A percentile compares a stretch with the other conserved stretches of the same genome.
These are phyloP conservation scores for Quercus tomentella DNA, from an alignment of 331 rosid genomes.

Conservation along the genomic window DNA sequence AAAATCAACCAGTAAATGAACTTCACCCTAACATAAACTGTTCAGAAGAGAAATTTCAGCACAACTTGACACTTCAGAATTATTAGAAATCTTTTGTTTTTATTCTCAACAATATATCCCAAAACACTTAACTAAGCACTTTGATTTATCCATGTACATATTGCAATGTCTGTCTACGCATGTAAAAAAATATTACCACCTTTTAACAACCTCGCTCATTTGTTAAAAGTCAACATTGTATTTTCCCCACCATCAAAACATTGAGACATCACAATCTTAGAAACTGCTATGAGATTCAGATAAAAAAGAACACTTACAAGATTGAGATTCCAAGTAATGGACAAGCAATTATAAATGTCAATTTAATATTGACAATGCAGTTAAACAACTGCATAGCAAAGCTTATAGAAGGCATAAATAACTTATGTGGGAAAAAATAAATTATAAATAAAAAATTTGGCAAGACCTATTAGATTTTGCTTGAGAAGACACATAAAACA, in stretches of 20 bases:
- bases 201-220: too few species aligned
- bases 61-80: not conserved
- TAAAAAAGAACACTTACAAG: not conserved
- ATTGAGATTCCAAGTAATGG: too few species aligned
- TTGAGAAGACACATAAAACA: not conserved
- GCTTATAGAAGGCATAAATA: too few species aligned
- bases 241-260: not conserved
- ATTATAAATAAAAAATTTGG: too few species aligned
- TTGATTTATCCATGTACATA: not conserved
- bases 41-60: not conserved
- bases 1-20: conserved; percentile 11
- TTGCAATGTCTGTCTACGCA: not conserved
- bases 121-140: too few species aligned
- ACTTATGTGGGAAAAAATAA: too few species aligned
- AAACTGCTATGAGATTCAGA: not conserved
- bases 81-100: not conserved
- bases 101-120: not conserved
- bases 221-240: too few species aligned
- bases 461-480: too few species aligned
- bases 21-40: not conserved
- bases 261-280: conserved; percentile 7
- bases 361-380: too few species aligned
- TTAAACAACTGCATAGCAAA: too few species aligned
- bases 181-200: too few species aligned
- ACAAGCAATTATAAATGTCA: too few species aligned